Conservation (phyloP, 768 basidiomycete species). For the Lentinula sp. region DNA sequence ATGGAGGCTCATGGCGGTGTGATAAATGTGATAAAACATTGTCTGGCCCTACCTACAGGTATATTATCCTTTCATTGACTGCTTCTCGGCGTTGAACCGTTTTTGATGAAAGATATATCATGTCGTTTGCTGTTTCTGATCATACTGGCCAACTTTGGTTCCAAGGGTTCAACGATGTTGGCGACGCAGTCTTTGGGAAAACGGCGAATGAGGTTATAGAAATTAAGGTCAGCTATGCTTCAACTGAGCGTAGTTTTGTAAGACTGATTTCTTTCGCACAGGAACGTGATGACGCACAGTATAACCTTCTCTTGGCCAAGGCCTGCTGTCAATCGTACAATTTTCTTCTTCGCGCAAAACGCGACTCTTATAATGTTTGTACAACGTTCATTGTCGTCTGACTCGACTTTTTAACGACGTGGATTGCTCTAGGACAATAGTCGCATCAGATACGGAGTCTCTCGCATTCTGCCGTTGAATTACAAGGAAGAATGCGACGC, state of each 20-base stretch:
- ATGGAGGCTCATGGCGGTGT: conserved; percentile 75
- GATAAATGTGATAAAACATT: conserved; percentile 84
- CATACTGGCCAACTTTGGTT: conserved; percentile 88
- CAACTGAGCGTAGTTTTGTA: background rate
- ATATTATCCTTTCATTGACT: conserved; percentile 17
- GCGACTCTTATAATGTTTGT: conserved; percentile 80
- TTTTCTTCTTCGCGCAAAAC: conserved; percentile 81
- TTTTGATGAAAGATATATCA: conserved; percentile 52
- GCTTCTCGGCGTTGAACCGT: conserved; percentile 5
- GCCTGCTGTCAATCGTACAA: conserved; percentile 70
- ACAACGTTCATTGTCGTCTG: background rate
- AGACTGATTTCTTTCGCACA: conserved; percentile 19
- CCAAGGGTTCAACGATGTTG: conserved; percentile 93
- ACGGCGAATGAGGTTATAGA: conserved; percentile 71
- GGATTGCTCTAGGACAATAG: conserved; percentile 54
- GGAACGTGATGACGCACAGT: conserved; percentile 56
- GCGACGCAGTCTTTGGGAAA: conserved; percentile 67
- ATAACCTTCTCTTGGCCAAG: conserved; percentile 51
- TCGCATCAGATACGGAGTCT: conserved; percentile 80
- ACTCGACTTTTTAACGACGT: background rate
- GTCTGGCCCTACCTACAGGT: conserved; percentile 77
- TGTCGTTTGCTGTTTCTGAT: conserved; percentile 86
- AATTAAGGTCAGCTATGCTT: conserved; percentile 49
- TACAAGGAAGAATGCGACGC: conserved; percentile 61
- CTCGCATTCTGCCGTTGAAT: conserved; percentile 57